Base-by-base conservation (phyloP, 2,329 filamentous ascomycete species). In the Ascochyta viciae-villosae region DNA sequence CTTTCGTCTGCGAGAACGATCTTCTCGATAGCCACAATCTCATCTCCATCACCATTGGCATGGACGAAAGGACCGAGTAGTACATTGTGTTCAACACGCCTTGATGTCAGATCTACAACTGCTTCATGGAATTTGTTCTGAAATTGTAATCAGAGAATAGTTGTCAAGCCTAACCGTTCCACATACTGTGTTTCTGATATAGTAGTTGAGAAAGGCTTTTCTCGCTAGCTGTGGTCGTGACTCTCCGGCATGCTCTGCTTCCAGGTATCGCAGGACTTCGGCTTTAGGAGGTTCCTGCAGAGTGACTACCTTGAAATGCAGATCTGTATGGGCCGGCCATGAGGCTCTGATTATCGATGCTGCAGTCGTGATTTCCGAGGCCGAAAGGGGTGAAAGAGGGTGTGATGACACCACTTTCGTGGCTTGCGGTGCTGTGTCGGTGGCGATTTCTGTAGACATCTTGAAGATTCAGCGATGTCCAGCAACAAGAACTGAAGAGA, bases 291-390 rank as follows among this genome's bases (percentile, higher is more conserved):
- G 87, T 66, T 90, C 87, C 47, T 87, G 82, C 3, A 89, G 78
- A 22, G 85, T 89, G 46, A 91, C 83, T 63, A 83, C 84, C 76
- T 91, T 91, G 80, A 86, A 87, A 47, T 87, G 83, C 39, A 88
- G 70, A 27, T 83, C 78, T 2, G 81, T 83, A 23, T 79, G 78
- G 12, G 76, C 74, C 0, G 85, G 86, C 83, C 86, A 88, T 51
- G 80, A 76, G 42, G 73, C 70, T 54, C 75, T 80, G 58, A 89
- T 76, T 29, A 87, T 73, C 1, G 72, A 63, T 6, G 82, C 77
- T 26, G 81, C 80, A 40, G 79, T 74, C 13, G 76, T 76, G 59
- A 89, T 87, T 70, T 89, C 87, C 22, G 74, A 67, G n/a, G 78
- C 79, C 26, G 79, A 82, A 38, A 89, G 76, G 31, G 86, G 86